Evolutionary conservation across 2,329 filamentous ascomycete genomes (phyloP).

Genomic region (Zymoseptoria pseudotritici): DNA sequence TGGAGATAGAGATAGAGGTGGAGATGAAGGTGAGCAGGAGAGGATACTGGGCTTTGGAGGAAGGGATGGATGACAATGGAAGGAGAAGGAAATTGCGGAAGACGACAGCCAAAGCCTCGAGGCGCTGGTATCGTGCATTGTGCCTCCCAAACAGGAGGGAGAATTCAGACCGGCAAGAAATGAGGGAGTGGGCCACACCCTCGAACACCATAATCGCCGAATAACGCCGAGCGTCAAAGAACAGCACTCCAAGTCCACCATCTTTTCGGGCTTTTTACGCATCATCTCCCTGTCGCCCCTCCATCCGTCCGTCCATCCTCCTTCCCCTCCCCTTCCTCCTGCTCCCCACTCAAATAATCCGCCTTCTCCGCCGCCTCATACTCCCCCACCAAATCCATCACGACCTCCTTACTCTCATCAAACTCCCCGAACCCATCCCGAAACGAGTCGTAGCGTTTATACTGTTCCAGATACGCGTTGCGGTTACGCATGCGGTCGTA

Average conservation of each 20-base stretch:
- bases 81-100: too few species aligned
- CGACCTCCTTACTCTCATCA: conserved; percentile 86
- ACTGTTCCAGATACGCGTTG: conserved; percentile 91
- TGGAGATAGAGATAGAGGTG: too few species aligned
- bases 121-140: too few species aligned
- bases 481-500: conserved; percentile 93
- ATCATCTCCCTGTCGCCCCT: conserved; percentile 33
- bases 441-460: conserved; percentile 93
- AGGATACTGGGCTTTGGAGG: conserved; percentile 80
- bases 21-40: too few species aligned
- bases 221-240: background rate
- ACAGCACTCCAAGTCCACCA: background rate
- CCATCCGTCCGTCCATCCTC: conserved; percentile 34
- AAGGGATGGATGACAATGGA: conserved; percentile 61
- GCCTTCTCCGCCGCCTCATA: conserved; percentile 92
- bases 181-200: too few species aligned
- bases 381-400: conserved; percentile 82
- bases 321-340: conserved; percentile 23
- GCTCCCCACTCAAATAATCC: conserved; percentile 67
- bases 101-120: too few species aligned
- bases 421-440: conserved; percentile 88
- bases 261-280: too few species aligned
- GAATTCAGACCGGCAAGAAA: too few species aligned
- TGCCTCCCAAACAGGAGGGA: too few species aligned
- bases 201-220: background rate